Percentiles rank a stretch among this genome's conserved stretches.
phyloP scores from a whole-genome alignment of 1,284 basidiomycete species.

The Trichosporon inkin region DNA sequence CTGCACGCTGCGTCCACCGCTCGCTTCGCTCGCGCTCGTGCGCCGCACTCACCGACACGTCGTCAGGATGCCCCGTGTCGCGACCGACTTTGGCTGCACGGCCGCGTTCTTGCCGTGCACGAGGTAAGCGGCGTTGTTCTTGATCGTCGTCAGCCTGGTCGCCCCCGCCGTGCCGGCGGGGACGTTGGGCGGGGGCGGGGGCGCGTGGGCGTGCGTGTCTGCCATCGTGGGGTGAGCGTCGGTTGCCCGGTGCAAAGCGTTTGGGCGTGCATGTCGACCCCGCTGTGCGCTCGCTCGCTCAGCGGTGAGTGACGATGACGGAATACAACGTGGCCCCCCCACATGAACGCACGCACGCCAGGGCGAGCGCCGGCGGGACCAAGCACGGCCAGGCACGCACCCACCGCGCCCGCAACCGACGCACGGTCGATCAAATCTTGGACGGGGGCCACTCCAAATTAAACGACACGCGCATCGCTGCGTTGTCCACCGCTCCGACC shows the following conservation, averaged over 20 bases:
- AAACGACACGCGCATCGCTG: not conserved
- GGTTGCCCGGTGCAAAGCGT: too few species aligned
- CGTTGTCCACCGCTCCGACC: not conserved
- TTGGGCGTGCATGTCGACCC: too few species aligned
- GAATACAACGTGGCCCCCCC: not conserved
- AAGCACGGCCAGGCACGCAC: not conserved
- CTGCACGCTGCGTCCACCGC: not conserved
- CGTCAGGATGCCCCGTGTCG: conserved; percentile 43
- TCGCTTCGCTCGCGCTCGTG: not conserved
- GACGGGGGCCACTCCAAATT: not conserved
- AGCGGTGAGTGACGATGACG: not conserved
- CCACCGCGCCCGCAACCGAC: not conserved
- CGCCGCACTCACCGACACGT: conserved; percentile 37
- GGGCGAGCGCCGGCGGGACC: conserved; percentile 1
- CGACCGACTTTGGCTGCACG: conserved; percentile 39
- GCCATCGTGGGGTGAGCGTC: not conserved
- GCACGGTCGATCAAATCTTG: not conserved
- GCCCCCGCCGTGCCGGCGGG: not conserved
- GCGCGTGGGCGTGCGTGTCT: not conserved
- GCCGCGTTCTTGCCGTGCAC: conserved; percentile 38
- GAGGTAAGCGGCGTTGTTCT: conserved; percentile 47
- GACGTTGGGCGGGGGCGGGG: not conserved
- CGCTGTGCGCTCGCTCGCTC: too few species aligned
- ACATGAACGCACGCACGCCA: not conserved
- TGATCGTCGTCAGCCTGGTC: conserved; percentile 25